Percentiles rank a stretch among this genome's conserved stretches.
Conservation (phyloP, 2,329 filamentous ascomycete species). For the Claviceps africana region DNA sequence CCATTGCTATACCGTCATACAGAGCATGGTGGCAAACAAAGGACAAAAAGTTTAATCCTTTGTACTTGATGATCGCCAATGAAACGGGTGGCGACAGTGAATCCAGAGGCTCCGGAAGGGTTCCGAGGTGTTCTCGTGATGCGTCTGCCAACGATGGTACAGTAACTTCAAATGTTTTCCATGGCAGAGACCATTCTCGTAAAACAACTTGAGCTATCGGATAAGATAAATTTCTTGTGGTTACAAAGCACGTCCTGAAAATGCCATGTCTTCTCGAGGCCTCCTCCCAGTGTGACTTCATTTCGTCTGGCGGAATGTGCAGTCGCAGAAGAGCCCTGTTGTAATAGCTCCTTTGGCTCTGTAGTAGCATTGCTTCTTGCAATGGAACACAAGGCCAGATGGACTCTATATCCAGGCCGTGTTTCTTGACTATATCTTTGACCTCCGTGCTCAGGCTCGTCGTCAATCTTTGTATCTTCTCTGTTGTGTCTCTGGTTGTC, state of each 20-base stretch:
- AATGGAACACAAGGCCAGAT: constrained; percentile 74
- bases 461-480: constrained; percentile 14
- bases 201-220: constrained; percentile 64
- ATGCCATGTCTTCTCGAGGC: constrained; percentile 59
- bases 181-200: constrained; percentile 25
- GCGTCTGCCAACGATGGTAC: constrained; percentile 21
- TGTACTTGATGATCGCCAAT: constrained; percentile 25
- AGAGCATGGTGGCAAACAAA: constrained; percentile 62
- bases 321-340: constrained; percentile 59
- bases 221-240: constrained; percentile 43
- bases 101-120: constrained; percentile 27
- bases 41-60: constrained; percentile 25
- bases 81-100: constrained; percentile 31
- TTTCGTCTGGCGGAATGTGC: constrained; percentile 28
- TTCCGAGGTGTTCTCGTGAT: constrained; percentile 25
- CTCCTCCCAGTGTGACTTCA: constrained; percentile 47
- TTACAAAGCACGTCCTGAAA: constrained; percentile 60
- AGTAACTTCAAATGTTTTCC: constrained; percentile 22
- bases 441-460: constrained; percentile 1
- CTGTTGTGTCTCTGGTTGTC: not conserved
- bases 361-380: constrained; percentile 72
- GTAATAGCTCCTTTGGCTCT: constrained; percentile 44
- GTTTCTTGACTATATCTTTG: not conserved
- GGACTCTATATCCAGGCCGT: constrained; percentile 27
- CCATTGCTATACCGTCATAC: constrained; percentile 73